A percentile compares a stretch with the other conserved stretches of the same genome.
Conservation (phyloP, 768 basidiomycete genomes). For the Pleurotus sapidus region DNA sequence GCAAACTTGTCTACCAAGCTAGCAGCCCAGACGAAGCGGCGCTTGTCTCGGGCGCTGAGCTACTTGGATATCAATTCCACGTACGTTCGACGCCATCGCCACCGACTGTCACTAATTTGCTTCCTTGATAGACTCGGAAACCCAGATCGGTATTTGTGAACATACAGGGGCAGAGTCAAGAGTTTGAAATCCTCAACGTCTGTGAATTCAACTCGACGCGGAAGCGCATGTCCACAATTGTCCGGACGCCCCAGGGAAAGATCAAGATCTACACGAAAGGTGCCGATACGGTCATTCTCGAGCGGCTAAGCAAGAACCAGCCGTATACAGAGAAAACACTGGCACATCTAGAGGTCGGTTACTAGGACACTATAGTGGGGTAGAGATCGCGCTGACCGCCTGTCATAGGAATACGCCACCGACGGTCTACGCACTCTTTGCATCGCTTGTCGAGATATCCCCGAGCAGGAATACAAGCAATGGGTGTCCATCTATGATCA, state of each 20-base stretch:
- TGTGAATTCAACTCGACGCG: conserved; percentile 99
- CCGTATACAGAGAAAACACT: conserved; percentile 83
- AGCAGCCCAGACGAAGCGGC: conserved; percentile 98
- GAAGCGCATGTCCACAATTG: conserved; percentile 96
- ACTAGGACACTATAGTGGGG: not conserved
- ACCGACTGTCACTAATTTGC: conserved; percentile 1
- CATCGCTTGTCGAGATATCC: conserved; percentile 89
- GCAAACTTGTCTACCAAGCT: conserved; percentile 92
- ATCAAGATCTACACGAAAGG: conserved; percentile 97
- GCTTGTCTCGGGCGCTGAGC: conserved; percentile 89
- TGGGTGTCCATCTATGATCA: conserved; percentile 89
- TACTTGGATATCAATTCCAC: conserved; percentile 90
- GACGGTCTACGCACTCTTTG: conserved; percentile 97
- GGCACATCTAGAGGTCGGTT: conserved; percentile 80
- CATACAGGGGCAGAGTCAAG: conserved; percentile 64
- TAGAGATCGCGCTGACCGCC: not conserved
- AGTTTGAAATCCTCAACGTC: conserved; percentile 92
- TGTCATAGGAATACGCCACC: conserved; percentile 84
- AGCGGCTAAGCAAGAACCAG: conserved; percentile 85
- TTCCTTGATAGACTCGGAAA: conserved; percentile 71
- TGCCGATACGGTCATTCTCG: conserved; percentile 96
- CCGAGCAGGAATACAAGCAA: conserved; percentile 85
- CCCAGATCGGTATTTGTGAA: conserved; percentile 94
- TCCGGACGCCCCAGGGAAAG: conserved; percentile 82
- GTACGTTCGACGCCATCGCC: conserved; percentile 43